A percentile compares a stretch with the other conserved stretches of the same genome.
phyloP scores from a whole-genome alignment of 208 protist genomes.

The Crithidia expoeki region DNA sequence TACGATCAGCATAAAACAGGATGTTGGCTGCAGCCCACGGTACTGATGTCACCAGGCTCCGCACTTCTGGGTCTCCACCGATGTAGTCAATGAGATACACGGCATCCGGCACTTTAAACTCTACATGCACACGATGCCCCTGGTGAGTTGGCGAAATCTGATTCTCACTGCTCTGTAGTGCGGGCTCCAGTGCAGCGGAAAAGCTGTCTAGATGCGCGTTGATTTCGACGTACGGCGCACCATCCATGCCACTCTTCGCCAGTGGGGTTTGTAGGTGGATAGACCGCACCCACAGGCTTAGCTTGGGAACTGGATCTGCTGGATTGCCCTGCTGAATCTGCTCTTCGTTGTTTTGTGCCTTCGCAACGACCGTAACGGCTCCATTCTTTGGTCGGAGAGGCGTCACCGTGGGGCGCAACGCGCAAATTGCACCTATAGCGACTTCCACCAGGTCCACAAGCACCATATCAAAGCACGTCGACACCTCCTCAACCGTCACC shows the following conservation, averaged over 20 bases:
- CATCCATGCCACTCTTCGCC: constrained; percentile 1
- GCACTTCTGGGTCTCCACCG: constrained; percentile 22
- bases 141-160: neutral
- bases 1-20: neutral
- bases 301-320: neutral
- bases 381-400: neutral
- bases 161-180: neutral
- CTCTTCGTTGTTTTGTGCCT: neutral
- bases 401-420: constrained; percentile 1
- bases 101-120: constrained; percentile 14
- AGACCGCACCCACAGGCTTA: constrained; percentile 11
- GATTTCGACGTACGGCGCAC: constrained; percentile 31
- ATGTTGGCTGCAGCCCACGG: constrained; percentile 17
- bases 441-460: constrained; percentile 29
- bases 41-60: constrained; percentile 15
- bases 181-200: neutral
- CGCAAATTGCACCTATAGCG: neutral
- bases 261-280: constrained; percentile 16
- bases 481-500: constrained; percentile 15
- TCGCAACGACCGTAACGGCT: neutral
- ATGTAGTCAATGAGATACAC: constrained; percentile 26
- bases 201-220: constrained; percentile 11
- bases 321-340: neutral
- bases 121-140: neutral
- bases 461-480: constrained; percentile 9